These are phyloP conservation scores for Pelargonium australe DNA, from an alignment of 441 rosid species.

Conservation along the genomic window DNA sequence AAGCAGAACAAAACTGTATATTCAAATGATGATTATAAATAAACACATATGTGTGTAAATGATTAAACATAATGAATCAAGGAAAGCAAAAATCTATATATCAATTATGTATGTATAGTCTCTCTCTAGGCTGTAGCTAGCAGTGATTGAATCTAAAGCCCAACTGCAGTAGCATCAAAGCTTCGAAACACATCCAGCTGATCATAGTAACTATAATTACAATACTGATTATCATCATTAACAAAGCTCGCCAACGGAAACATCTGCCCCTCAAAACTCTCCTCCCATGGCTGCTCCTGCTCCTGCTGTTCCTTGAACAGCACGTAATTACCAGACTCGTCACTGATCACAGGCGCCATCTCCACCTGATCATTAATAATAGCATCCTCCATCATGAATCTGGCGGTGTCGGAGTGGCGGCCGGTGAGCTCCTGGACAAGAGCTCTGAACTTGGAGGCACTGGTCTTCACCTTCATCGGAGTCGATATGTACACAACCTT, in stretches of 20 bases:
- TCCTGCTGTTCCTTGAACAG: not conserved
- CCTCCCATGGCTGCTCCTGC: not conserved
- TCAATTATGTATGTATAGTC: no score
- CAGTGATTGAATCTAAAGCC: no score
- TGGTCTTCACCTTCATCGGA: constrained; percentile 65
- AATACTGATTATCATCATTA: not conserved
- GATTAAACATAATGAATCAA: no score
- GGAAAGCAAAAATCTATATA: no score
- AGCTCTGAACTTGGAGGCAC: constrained; percentile 69
- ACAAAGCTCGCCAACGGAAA: not conserved
- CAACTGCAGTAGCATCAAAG: no score
- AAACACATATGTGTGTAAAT: no score
- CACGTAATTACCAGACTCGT: not conserved
- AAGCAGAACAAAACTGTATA: no score
- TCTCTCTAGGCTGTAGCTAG: no score
- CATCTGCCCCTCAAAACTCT: not conserved
- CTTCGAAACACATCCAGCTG: not conserved
- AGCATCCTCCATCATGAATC: constrained; percentile 10
- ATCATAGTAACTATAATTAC: not conserved
- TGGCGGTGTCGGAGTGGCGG: constrained; percentile 48
- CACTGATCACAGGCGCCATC: not conserved
- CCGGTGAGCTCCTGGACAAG: constrained; percentile 86
- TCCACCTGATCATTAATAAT: not conserved
- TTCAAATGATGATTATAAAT: no score
- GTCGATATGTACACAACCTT: constrained; percentile 80